phyloP scores from a whole-genome alignment of 208 protist genomes.

The Phytomonas sp. region DNA sequence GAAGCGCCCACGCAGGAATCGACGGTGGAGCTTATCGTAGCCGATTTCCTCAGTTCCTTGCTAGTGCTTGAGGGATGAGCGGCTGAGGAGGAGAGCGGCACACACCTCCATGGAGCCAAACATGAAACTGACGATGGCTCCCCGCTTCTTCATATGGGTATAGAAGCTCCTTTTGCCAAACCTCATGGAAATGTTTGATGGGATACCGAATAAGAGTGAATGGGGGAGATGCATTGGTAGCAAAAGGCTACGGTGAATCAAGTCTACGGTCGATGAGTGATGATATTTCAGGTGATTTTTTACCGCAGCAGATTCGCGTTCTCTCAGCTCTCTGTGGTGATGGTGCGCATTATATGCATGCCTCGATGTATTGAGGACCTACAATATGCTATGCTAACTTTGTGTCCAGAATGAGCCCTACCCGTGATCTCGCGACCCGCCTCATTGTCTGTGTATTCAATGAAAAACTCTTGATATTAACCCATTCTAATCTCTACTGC shows the following conservation, averaged over 20 bases:
- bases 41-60: not conserved
- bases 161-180: not conserved
- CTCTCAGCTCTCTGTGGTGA: not conserved
- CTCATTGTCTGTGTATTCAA: not conserved
- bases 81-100: not conserved
- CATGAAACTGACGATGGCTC: not conserved
- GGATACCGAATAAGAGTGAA: not conserved
- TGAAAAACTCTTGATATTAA: not conserved
- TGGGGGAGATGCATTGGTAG: not conserved
- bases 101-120: not conserved
- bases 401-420: not conserved
- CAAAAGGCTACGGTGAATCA: not conserved
- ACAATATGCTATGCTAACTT: not conserved
- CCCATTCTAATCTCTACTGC: not conserved
- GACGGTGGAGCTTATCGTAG: not conserved
- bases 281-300: not conserved
- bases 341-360: not conserved
- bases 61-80: not conserved
- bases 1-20: not conserved
- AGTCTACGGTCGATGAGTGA: not conserved
- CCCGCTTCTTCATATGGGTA: not conserved
- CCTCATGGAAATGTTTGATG: not conserved
- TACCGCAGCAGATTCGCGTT: not conserved
- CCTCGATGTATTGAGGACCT: not conserved
- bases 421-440: not conserved